phyloP scores from a whole-genome alignment of 2,329 filamentous ascomycete genomes.

The Claviceps digitariae region DNA sequence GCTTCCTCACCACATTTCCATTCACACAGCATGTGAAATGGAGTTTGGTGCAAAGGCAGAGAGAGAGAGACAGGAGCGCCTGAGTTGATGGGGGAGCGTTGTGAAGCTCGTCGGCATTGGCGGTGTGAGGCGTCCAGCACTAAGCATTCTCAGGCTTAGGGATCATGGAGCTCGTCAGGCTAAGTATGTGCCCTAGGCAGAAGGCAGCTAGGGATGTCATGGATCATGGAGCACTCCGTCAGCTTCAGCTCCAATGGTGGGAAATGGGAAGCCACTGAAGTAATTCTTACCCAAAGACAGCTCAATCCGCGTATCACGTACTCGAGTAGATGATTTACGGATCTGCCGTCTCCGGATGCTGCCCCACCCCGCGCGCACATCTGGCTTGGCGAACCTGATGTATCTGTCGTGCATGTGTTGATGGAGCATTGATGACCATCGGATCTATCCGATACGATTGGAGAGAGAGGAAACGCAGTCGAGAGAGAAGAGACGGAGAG shows the following conservation, averaged over 20 bases:
- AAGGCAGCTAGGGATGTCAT: no score
- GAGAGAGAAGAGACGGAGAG: no score
- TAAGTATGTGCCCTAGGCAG: no score
- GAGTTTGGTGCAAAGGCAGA: not conserved
- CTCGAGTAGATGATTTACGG: not conserved
- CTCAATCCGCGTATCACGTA: not conserved
- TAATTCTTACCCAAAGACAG: not conserved
- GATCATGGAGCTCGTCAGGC: no score
- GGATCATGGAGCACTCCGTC: no score
- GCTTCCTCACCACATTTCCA: not conserved
- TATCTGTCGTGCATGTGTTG: not conserved
- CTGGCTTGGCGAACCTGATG: not conserved
- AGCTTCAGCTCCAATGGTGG: not conserved
- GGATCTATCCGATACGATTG: no score
- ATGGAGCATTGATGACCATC: not conserved
- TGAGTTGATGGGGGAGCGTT: no score
- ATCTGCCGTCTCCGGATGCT: not conserved
- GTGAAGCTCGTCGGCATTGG: not conserved
- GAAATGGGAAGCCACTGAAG: not conserved
- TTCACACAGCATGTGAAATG: not conserved
- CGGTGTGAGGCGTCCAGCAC: not conserved
- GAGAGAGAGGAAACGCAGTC: no score
- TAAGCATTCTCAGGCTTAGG: not conserved
- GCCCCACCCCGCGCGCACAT: not conserved
- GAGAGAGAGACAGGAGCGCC: no score